Base-by-base conservation (phyloP, 768 basidiomycete species). In the Amanita jacksonii region DNA sequence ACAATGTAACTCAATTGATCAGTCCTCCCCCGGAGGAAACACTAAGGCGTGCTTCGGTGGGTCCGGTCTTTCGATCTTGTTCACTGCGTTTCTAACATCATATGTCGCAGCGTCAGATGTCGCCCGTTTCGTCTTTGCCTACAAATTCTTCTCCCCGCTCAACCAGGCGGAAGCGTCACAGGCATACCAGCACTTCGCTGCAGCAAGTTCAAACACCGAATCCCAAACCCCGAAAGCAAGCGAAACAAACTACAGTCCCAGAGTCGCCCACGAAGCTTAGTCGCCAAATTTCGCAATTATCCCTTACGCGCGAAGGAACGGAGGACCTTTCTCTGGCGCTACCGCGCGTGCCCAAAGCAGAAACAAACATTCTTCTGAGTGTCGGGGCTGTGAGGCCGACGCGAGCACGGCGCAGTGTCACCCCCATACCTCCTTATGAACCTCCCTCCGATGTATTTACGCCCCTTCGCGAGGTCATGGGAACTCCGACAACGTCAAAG, bases 381-480 rank as follows among this genome's bases (percentile, higher is more conserved):
- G n/a, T n/a, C n/a, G n/a, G n/a, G n/a, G 55, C 58, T 6, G 38
- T 46, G 42, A 43, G 54, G 18, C 51, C 52, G 52, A 52, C 57
- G 9, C 53, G 58, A 20, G 42, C 58, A 0, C 55, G 72, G 13
- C 64, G 73, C 15, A 76, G 72, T 39, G 62, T 64, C 1, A 81
- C 79, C 2, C 81, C 80, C 1, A 66, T 72, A 32, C 74, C 76
- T 0, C 65, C 66, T 0, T 85, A 85, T 53, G 79, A 82, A 49
- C 81, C 81, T 0, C 82, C 82, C 0, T 46, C 55, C 0, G 81
- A 81, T 45, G 70, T 76, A n/a, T 83, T 83, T 52, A 82, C 80
- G 0, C 81, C 85, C 1, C 85, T 84, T 0, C 70, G 76, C 38
- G 74, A 81, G 51, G 70, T 85, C 35, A 57, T 73, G 38, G 57